phyloP scores from a whole-genome alignment of 768 basidiomycete genomes.

The Botryobasidium botryosum region DNA sequence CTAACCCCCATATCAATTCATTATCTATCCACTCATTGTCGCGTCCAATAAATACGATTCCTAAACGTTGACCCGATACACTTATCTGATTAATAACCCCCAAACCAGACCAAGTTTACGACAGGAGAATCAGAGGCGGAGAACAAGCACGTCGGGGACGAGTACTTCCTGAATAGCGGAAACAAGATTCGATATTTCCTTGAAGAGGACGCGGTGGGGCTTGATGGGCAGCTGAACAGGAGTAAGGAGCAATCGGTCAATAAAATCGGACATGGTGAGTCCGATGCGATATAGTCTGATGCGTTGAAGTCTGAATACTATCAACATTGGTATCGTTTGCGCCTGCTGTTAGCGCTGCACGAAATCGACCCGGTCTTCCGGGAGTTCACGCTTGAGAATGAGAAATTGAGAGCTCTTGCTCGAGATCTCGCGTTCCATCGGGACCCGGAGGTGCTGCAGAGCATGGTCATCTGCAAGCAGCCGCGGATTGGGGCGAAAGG shows the following conservation, averaged over 20 bases:
- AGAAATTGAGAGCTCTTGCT: constrained; percentile 47
- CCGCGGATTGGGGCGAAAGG: constrained; percentile 85
- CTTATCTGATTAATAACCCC: background rate
- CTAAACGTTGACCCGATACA: constrained; percentile 1
- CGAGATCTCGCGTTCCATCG: constrained; percentile 66
- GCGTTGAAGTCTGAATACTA: background rate
- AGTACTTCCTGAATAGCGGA: constrained; percentile 82
- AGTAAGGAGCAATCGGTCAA: constrained; percentile 57
- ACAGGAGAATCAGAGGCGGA: constrained; percentile 38
- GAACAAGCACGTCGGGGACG: constrained; percentile 65
- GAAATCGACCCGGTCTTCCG: constrained; percentile 71
- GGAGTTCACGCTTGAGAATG: constrained; percentile 64
- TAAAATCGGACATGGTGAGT: constrained; percentile 80
- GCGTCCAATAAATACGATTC: too few relatives aligned
- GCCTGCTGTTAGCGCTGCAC: constrained; percentile 44
- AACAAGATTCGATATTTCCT: constrained; percentile 94
- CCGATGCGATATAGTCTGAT: background rate
- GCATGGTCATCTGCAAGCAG: constrained; percentile 94
- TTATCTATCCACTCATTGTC: background rate
- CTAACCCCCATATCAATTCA: background rate
- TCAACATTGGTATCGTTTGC: background rate
- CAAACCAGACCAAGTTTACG: constrained; percentile 68
- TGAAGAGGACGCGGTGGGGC: constrained; percentile 70
- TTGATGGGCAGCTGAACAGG: constrained; percentile 45
- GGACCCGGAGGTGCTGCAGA: constrained; percentile 78